These are phyloP conservation scores for Pestalotiopsis sp. DNA, from an alignment of 2,329 filamentous ascomycete species.

Conservation along the genomic window DNA sequence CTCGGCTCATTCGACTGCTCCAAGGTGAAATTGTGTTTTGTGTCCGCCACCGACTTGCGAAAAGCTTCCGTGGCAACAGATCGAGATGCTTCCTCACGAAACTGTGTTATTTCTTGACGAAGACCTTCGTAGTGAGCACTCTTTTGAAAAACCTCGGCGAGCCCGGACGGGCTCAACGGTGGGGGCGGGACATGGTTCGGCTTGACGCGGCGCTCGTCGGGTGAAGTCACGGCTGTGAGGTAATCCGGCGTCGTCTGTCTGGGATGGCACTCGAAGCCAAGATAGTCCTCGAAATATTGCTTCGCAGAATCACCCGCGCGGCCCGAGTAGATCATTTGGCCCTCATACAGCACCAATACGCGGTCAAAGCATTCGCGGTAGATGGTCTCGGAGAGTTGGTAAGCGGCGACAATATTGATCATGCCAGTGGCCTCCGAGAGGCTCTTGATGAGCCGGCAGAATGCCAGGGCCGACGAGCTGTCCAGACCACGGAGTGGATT, in stretches of 20 bases:
- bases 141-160: background rate
- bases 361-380: constrained; percentile 67
- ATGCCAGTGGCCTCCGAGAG: constrained; percentile 78
- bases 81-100: background rate
- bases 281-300: background rate
- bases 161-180: background rate
- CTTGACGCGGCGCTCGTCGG: background rate
- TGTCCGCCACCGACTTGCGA: background rate
- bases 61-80: background rate
- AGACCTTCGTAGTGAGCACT: background rate
- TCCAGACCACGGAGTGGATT: constrained; percentile 82
- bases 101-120: background rate
- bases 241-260: background rate
- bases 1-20: background rate
- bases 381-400: constrained; percentile 46
- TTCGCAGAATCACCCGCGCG: constrained; percentile 55
- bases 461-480: constrained; percentile 77
- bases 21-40: background rate
- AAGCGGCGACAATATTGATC: constrained; percentile 45
- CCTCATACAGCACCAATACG: constrained; percentile 75
- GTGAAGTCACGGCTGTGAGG: background rate
- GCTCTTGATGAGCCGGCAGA: constrained; percentile 68
- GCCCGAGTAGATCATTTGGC: constrained; percentile 66
- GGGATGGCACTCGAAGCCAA: background rate
- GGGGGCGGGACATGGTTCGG: background rate